Evolutionary conservation across 441 rosid genomes (phyloP), one percentile per base, ranked within the genome.

Genomic region (Biscutella laevigata): DNA sequence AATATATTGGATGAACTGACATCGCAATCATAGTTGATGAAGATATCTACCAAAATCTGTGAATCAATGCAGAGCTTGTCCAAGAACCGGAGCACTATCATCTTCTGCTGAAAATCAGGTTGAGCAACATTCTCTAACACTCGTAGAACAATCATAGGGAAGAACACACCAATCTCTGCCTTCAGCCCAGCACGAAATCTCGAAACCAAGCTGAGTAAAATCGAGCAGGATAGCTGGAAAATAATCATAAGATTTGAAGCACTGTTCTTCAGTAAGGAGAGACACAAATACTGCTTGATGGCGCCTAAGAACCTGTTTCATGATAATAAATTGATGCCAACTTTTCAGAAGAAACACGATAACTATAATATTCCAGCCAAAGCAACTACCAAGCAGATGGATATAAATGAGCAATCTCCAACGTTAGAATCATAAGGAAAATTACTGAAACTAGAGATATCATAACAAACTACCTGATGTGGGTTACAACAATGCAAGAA

Each of bases 141-240:
- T 66, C 99, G 77, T 33, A 89, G 87, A 59, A 94, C 96, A 71
- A 94, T 94, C 97, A 88, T 88, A 22, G 96, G 99, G 71, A 94
- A 94, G 73, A 94, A 94, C 9, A 94, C 99, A 63, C 97, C 99
- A 66, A 94, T 94, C 79, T 94, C 97, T 50, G 99, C 99, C 78
- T 94, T 89, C 70, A 94, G 64, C 66, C 99, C 97, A 64, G 96
- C 95, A 64, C 95, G 88, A 72, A 94, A 94, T 64, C 97, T 84
- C 35, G 97, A 84, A 40, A 94, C 97, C 41, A 86, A 79, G 71
- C 99, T 94, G 61, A 94, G 84, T 68, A 87, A 89, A 80, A 88
- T 86, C 65, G 97, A 88, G 81, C 95, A 88, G n/a, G 99, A 89
- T 72, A 94, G 97, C 84, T 94, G 97, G 85, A 88, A 94, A 71